phyloP scores from a whole-genome alignment of 345 rosid genomes.

The Salix udensis region DNA sequence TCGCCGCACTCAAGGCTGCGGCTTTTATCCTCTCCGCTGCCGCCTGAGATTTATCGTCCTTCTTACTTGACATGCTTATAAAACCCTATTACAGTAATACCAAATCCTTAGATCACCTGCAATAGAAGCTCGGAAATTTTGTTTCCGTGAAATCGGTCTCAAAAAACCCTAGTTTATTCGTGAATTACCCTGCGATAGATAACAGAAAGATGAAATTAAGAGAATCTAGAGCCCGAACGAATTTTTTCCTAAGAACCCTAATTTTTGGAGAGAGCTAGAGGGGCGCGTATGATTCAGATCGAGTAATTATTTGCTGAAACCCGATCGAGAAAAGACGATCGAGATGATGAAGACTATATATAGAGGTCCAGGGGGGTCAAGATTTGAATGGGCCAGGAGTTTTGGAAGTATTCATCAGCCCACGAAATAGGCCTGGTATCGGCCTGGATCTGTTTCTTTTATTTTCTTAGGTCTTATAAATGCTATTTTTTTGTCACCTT shows the following conservation, averaged over 20 bases:
- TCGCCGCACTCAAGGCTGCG: slow-evolving; percentile 77
- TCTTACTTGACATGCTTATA: slow-evolving; percentile 69
- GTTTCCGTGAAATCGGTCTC: not conserved
- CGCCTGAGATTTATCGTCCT: slow-evolving; percentile 82
- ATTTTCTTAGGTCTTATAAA: no score
- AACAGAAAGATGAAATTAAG: not conserved
- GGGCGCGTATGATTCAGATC: not conserved
- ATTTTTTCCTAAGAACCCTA: no score
- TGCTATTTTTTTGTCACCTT: no score
- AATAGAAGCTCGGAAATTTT: not conserved
- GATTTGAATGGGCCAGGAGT: not conserved
- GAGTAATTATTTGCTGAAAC: not conserved
- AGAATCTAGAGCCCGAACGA: not conserved
- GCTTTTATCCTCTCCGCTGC: slow-evolving; percentile 95
- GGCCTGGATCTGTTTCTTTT: not conserved
- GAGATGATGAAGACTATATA: not conserved
- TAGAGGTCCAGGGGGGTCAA: not conserved
- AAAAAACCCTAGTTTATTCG: not conserved
- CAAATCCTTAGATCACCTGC: not conserved
- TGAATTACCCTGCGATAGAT: not conserved
- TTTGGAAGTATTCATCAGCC: not conserved
- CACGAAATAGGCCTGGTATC: not conserved
- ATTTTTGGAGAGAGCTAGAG: not conserved
- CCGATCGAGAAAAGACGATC: not conserved
- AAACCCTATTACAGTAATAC: not conserved